Conservation (phyloP, 2,329 filamentous ascomycete species). For the Xylaria sp. region DNA sequence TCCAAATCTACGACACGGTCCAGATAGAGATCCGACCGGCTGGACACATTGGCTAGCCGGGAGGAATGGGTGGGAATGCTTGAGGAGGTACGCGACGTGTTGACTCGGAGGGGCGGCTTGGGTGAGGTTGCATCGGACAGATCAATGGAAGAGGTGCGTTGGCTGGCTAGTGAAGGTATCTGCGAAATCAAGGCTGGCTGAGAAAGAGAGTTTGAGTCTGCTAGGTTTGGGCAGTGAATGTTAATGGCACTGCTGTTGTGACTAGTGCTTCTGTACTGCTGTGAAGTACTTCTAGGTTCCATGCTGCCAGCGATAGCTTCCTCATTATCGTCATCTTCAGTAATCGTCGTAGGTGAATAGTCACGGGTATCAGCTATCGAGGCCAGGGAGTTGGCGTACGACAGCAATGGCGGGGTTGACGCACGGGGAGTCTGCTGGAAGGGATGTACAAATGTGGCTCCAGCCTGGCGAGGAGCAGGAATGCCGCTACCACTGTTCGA, state of each 20-base stretch:
- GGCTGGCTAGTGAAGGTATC: slow-evolving; percentile 48
- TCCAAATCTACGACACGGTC: slow-evolving; percentile 48
- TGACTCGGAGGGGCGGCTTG: slow-evolving; percentile 44
- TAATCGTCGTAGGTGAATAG: slow-evolving; percentile 62
- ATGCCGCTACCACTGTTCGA: slow-evolving; percentile 53
- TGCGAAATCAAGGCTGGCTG: slow-evolving; percentile 42
- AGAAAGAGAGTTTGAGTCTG: slow-evolving; percentile 37
- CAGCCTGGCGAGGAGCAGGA: slow-evolving; percentile 45
- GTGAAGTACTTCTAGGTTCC: slow-evolving; percentile 11
- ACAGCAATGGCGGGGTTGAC: slow-evolving; percentile 63
- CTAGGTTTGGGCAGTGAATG: slow-evolving; percentile 36
- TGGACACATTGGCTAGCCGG: slow-evolving; percentile 51
- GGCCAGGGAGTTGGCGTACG: slow-evolving; percentile 62
- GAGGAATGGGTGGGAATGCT: slow-evolving; percentile 42
- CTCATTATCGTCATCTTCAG: slow-evolving; percentile 55
- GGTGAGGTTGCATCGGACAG: slow-evolving; percentile 39
- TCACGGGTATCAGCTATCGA: slow-evolving; percentile 57
- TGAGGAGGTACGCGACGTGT: slow-evolving; percentile 44
- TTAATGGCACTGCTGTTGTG: slow-evolving; percentile 28
- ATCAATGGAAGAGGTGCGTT: slow-evolving; percentile 48
- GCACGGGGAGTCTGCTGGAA: slow-evolving; percentile 69
- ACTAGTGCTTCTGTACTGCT: slow-evolving; percentile 9
- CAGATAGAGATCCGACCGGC: slow-evolving; percentile 55
- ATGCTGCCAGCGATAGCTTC: slow-evolving; percentile 10
- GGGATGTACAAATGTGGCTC: slow-evolving; percentile 63